phyloP scores from a whole-genome alignment of 129 eudicot genomes.

The Lactuca sativa region DNA sequence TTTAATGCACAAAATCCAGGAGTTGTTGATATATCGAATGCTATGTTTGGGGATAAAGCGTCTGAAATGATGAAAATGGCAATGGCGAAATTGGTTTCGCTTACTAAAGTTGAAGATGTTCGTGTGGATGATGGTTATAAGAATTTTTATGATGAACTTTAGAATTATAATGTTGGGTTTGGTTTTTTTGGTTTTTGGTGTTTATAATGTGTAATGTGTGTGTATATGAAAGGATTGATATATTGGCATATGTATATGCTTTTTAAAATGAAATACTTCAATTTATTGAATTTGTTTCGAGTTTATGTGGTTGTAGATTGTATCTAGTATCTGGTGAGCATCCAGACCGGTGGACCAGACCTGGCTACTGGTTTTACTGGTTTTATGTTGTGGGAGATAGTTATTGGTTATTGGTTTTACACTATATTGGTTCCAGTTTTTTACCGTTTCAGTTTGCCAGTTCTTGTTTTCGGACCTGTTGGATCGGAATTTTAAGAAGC shows the following conservation, averaged over 20 bases:
- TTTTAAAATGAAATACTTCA: conserved; percentile 26
- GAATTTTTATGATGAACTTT: conserved; percentile 13
- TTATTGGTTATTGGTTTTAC: too few species aligned
- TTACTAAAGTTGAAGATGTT: conserved; percentile 33
- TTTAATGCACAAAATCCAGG: conserved; percentile 86
- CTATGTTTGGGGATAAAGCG: conserved; percentile 41
- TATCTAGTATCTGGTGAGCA: too few species aligned
- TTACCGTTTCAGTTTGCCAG: too few species aligned
- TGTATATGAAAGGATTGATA: conserved; percentile 13
- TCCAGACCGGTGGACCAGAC: too few species aligned
- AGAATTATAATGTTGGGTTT: conserved; percentile 3
- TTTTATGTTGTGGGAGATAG: too few species aligned
- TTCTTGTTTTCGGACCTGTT: too few species aligned
- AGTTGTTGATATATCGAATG: conserved; percentile 48
- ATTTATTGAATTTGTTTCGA: not conserved
- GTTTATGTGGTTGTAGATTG: too few species aligned
- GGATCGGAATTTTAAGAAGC: too few species aligned
- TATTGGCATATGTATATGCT: conserved; percentile 3
- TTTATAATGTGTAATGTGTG: conserved; percentile 13
- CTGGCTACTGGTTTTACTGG: too few species aligned
- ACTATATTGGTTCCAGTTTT: too few species aligned
- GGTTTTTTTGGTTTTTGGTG: not conserved
- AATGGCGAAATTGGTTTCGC: conserved; percentile 36
- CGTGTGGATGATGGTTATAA: conserved; percentile 6
- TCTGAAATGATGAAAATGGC: conserved; percentile 35